These are phyloP conservation scores for Aspergillus floridensis DNA, from an alignment of 2,329 filamentous ascomycete species.

Conservation along the genomic window DNA sequence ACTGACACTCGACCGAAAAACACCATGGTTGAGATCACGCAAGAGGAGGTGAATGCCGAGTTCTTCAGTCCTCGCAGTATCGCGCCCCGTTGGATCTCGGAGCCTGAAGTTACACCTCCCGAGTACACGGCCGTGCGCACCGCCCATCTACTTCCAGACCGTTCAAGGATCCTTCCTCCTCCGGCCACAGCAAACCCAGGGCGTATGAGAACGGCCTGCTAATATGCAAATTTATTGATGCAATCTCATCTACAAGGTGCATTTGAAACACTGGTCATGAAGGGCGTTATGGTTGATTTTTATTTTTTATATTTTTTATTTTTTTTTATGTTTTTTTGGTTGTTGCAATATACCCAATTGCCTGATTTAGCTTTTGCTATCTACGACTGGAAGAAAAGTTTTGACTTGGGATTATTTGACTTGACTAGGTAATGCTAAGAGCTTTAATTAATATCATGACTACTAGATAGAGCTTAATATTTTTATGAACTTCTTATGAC, in stretches of 20 bases:
- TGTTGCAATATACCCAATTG: slow-evolving; percentile 3
- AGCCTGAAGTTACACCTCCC: neutral
- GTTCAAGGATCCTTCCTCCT: neutral
- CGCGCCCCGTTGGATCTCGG: slow-evolving; percentile 1
- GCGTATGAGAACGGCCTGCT: neutral
- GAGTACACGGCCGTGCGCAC: slow-evolving; percentile 2
- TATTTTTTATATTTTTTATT: too few relatives aligned
- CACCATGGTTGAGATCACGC: slow-evolving; percentile 14
- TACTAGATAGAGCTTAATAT: neutral
- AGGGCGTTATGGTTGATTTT: neutral
- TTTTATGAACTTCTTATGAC: neutral
- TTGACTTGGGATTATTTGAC: neutral
- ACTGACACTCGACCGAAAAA: neutral
- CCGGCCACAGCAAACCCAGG: neutral
- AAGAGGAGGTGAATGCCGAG: slow-evolving; percentile 20
- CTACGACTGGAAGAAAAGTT: neutral
- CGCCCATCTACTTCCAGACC: neutral
- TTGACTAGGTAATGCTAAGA: neutral
- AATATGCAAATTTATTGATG: neutral
- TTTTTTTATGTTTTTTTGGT: neutral
- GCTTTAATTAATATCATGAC: neutral
- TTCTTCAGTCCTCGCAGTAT: slow-evolving; percentile 22
- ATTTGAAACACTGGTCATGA: neutral
- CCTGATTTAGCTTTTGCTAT: neutral
- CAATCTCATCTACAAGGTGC: neutral